Percentiles rank a stretch among this genome's conserved stretches.
phyloP scores from a whole-genome alignment of 2,329 filamentous ascomycete genomes.

The Hymenoscyphus occultus region DNA sequence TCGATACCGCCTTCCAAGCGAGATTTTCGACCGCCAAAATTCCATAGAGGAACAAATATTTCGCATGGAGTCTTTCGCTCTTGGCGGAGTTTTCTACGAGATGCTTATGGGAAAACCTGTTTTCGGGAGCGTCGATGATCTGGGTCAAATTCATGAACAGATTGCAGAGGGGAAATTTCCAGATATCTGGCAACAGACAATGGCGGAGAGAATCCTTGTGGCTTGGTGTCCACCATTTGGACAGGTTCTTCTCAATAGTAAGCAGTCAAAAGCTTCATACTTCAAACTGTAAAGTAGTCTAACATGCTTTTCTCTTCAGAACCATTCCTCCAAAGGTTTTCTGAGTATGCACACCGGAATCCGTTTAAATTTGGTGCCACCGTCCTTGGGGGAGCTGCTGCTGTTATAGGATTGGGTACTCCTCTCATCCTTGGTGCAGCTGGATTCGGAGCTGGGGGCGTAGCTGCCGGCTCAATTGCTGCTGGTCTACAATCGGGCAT shows the following conservation, averaged over 20 bases:
- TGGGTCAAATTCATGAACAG: slow-evolving; percentile 9
- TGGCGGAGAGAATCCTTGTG: slow-evolving; percentile 18
- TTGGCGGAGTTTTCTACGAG: slow-evolving; percentile 21
- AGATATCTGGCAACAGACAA: slow-evolving; percentile 20
- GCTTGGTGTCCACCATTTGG: slow-evolving; percentile 23
- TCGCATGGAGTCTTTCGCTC: slow-evolving; percentile 22
- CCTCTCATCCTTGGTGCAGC: slow-evolving; percentile 25
- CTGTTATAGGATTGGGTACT: slow-evolving; percentile 16
- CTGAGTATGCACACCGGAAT: slow-evolving; percentile 15
- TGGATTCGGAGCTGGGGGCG: slow-evolving; percentile 29
- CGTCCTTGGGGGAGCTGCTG: slow-evolving; percentile 12
- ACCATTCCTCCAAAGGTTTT: slow-evolving; percentile 9
- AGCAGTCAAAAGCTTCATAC: background rate
- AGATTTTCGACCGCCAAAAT: slow-evolving; percentile 9
- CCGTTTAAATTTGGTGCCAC: slow-evolving; percentile 18
- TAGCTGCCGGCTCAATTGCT: slow-evolving; percentile 25
- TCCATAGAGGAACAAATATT: slow-evolving; percentile 17
- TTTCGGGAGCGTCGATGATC: slow-evolving; percentile 8
- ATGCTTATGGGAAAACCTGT: slow-evolving; percentile 18
- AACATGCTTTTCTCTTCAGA: background rate
- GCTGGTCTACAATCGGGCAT: slow-evolving; percentile 32
- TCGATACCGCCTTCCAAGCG: slow-evolving; percentile 16
- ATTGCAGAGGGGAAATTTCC: slow-evolving; percentile 20
- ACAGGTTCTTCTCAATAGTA: slow-evolving; percentile 13
- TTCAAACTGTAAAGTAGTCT: background rate